phyloP scores from a whole-genome alignment of 805 yeast species.

The Zygosaccharomyces siamensis region DNA sequence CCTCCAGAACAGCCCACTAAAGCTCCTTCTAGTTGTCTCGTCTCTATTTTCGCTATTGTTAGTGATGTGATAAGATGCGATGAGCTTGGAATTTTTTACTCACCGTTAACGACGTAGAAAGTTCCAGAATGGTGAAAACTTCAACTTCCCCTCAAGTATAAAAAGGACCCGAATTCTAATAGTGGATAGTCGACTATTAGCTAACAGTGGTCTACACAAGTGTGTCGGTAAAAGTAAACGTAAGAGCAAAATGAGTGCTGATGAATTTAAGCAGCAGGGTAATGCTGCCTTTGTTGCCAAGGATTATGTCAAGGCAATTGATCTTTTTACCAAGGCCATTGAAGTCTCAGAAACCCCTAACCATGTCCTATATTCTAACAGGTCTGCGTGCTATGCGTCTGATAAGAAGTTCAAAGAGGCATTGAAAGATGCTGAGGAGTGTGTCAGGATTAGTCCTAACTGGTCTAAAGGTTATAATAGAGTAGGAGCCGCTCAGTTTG shows the following conservation, averaged over 20 bases:
- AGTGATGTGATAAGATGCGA: slow-evolving; percentile 7
- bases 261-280: slow-evolving; percentile 84
- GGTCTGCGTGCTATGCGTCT: slow-evolving; percentile 89
- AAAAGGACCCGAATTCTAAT: slow-evolving; percentile 5
- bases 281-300: slow-evolving; percentile 89
- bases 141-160: slow-evolving; percentile 9
- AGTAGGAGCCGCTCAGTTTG: slow-evolving; percentile 87
- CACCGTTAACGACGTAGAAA: slow-evolving; percentile 13
- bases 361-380: slow-evolving; percentile 88
- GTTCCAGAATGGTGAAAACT: slow-evolving; percentile 14
- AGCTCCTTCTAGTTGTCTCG: neutral
- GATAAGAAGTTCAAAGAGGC: slow-evolving; percentile 70
- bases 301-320: slow-evolving; percentile 76
- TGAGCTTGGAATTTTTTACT: slow-evolving; percentile 15
- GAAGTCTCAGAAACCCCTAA: slow-evolving; percentile 77
- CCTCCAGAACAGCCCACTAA: neutral
- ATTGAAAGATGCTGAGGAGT: slow-evolving; percentile 75
- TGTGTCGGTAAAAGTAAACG: neutral
- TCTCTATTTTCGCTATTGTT: neutral
- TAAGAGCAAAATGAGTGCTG: slow-evolving; percentile 46
- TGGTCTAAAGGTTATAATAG: slow-evolving; percentile 98
- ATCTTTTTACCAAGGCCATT: slow-evolving; percentile 78
- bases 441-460: slow-evolving; percentile 70
- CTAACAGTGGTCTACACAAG: neutral
- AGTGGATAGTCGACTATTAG: neutral